phyloP scores from a whole-genome alignment of 2,329 filamentous ascomycete genomes.

The Periconia macrospinosa region DNA sequence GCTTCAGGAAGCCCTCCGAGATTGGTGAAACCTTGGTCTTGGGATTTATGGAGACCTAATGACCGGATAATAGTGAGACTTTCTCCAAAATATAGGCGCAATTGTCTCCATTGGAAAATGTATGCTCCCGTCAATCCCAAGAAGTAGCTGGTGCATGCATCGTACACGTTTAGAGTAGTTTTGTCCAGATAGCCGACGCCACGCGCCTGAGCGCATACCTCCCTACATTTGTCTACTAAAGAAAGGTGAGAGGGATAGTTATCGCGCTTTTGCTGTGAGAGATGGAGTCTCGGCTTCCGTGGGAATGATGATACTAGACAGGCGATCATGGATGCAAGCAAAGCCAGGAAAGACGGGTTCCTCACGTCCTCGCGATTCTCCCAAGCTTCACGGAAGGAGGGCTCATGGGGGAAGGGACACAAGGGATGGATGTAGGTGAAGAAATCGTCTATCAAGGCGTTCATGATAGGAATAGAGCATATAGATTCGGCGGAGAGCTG shows the following conservation, averaged over 20 bases:
- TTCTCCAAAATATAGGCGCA: slow-evolving; percentile 72
- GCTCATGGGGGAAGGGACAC: slow-evolving; percentile 76
- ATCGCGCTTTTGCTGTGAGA: slow-evolving; percentile 67
- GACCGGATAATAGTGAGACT: slow-evolving; percentile 69
- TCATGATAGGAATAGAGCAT: slow-evolving; percentile 68
- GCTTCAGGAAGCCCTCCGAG: slow-evolving; percentile 37
- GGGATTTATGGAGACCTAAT: slow-evolving; percentile 64
- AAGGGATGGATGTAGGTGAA: slow-evolving; percentile 81
- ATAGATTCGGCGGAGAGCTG: slow-evolving; percentile 67
- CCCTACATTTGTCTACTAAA: slow-evolving; percentile 71
- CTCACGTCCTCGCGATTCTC: slow-evolving; percentile 66
- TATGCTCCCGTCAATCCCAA: slow-evolving; percentile 68
- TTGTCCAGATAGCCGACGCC: slow-evolving; percentile 61
- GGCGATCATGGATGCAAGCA: slow-evolving; percentile 75
- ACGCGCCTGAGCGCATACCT: slow-evolving; percentile 68
- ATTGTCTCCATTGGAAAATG: slow-evolving; percentile 67
- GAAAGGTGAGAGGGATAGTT: slow-evolving; percentile 70
- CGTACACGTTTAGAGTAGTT: slow-evolving; percentile 59
- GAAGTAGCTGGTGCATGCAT: slow-evolving; percentile 76
- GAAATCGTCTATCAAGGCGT: slow-evolving; percentile 76
- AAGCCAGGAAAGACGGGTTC: slow-evolving; percentile 67
- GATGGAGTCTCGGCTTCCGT: slow-evolving; percentile 67
- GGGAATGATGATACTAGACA: slow-evolving; percentile 76
- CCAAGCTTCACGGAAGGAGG: slow-evolving; percentile 72
- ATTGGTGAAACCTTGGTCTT: slow-evolving; percentile 47